phyloP scores from a whole-genome alignment of 345 rosid species.

The Syzygium jambos region DNA sequence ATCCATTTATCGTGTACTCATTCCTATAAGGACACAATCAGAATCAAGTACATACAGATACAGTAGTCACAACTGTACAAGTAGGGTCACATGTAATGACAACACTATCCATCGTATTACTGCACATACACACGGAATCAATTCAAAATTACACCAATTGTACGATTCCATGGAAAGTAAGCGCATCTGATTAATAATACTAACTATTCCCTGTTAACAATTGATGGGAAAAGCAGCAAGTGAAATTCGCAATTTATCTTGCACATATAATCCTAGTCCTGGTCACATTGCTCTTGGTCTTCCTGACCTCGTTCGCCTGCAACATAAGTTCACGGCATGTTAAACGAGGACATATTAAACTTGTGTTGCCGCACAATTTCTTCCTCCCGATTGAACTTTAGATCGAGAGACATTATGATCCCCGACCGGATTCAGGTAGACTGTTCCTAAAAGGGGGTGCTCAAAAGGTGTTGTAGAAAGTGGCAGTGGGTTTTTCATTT shows the following conservation, averaged over 20 bases:
- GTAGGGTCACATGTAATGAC: not conserved
- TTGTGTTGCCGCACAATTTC: not conserved
- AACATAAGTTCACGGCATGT: not conserved
- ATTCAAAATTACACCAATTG: not conserved
- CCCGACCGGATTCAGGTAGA: not conserved
- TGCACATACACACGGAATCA: not conserved
- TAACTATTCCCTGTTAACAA: not conserved
- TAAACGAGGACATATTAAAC: not conserved
- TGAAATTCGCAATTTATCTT: not conserved
- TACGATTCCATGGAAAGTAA: not conserved
- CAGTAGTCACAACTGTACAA: not conserved
- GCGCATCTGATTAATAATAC: not conserved
- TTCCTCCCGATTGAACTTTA: not conserved
- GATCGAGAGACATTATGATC: not conserved
- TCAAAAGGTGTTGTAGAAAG: not conserved
- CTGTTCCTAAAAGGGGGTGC: not conserved
- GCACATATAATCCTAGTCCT: not conserved
- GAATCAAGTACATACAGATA: not conserved
- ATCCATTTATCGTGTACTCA: not conserved
- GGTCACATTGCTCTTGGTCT: not conserved
- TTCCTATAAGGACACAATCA: not conserved
- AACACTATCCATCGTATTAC: not conserved
- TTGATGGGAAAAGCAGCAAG: not conserved
- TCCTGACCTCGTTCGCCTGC: constrained; percentile 27
- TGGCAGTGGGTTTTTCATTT: not conserved